Percentiles rank a stretch among this genome's conserved stretches.
These are phyloP conservation scores for Planoprotostelium fungivorum DNA, from an alignment of 78 protist genomes.

Conservation along the genomic window DNA sequence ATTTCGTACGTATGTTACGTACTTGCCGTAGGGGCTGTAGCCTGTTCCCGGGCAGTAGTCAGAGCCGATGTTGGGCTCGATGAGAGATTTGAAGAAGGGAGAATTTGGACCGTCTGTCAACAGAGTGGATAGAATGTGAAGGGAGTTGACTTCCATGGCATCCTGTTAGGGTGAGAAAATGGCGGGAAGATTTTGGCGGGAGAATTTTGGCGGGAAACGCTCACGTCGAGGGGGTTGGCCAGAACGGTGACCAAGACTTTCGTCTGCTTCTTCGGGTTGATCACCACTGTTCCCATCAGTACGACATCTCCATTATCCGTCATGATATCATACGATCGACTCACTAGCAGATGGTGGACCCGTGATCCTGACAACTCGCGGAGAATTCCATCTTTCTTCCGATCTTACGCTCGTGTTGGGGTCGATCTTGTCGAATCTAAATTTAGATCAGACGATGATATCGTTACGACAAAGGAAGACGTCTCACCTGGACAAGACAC, in stretches of 20 bases:
- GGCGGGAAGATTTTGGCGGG: neutral
- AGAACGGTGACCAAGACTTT: neutral
- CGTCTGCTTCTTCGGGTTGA: neutral
- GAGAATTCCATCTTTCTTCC: conserved; percentile 38
- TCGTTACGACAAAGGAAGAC: neutral
- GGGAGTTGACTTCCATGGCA: neutral
- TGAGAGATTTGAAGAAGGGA: neutral
- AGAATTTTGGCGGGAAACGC: too few species aligned
- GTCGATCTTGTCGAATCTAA: neutral
- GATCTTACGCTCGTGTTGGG: conserved; percentile 3
- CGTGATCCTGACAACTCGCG: conserved; percentile 11
- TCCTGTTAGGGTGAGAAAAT: neutral
- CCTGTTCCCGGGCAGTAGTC: neutral
- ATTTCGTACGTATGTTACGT: neutral
- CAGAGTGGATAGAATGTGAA: neutral
- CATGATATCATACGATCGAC: neutral
- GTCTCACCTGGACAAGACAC: neutral
- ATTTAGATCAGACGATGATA: neutral
- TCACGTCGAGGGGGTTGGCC: neutral
- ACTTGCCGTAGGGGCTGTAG: neutral
- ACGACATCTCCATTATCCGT: neutral
- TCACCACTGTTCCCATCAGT: neutral
- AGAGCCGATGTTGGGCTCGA: neutral
- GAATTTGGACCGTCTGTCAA: conserved; percentile 5
- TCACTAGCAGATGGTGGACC: conserved; percentile 58